Evolutionary conservation across 345 rosid genomes (phyloP).

Genomic region (Populus tremula): DNA sequence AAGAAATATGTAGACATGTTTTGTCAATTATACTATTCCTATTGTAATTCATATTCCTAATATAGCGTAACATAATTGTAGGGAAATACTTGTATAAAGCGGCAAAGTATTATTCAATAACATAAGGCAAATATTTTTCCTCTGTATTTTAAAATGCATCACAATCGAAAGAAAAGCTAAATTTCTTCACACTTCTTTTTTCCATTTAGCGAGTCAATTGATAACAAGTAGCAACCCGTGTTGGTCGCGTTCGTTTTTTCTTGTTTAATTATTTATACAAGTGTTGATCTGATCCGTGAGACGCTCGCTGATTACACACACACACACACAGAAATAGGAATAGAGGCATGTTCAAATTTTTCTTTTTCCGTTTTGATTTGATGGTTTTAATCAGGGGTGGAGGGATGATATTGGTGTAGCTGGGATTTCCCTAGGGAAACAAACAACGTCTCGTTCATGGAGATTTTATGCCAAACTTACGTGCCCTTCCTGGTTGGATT

Average conservation of each 20-base stretch:
- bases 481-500: slow-evolving; percentile 6
- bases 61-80: too few species aligned
- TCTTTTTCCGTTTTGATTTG: neutral
- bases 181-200: neutral
- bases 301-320: slow-evolving; percentile 41
- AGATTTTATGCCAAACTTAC: neutral
- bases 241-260: slow-evolving; percentile 23
- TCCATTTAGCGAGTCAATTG: neutral
- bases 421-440: slow-evolving; percentile 6
- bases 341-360: slow-evolving; percentile 4
- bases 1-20: too few species aligned
- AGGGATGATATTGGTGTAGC: neutral
- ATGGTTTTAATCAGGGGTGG: slow-evolving; percentile 30
- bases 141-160: too few species aligned
- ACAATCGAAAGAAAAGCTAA: neutral
- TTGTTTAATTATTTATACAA: slow-evolving; percentile 4
- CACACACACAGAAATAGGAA: slow-evolving; percentile 4
- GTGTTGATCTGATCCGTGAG: slow-evolving; percentile 64
- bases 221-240: slow-evolving; percentile 9
- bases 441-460: slow-evolving; percentile 32
- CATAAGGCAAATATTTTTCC: too few species aligned
- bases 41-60: too few species aligned
- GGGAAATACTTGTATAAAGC: too few species aligned
- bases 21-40: too few species aligned
- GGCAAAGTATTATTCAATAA: too few species aligned